A percentile compares a stretch with the other conserved stretches of the same genome.
phyloP scores from a whole-genome alignment of 2,329 filamentous ascomycete genomes.

The Pseudogymnoascus pannorum region DNA sequence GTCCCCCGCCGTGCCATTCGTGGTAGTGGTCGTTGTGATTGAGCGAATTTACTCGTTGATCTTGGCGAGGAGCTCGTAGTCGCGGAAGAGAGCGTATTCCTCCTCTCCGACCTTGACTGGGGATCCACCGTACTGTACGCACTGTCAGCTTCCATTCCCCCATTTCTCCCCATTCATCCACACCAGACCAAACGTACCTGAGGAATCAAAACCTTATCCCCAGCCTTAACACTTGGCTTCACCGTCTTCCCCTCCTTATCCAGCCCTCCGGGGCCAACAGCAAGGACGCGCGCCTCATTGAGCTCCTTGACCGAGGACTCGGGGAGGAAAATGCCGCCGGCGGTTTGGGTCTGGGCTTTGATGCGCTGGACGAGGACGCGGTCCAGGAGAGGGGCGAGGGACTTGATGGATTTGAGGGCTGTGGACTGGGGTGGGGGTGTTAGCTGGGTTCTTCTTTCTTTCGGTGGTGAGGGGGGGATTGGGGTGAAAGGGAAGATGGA shows the following conservation, averaged over 20 bases:
- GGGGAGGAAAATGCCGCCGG: conserved; percentile 93
- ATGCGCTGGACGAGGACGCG: conserved; percentile 96
- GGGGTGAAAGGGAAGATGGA: neutral
- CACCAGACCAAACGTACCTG: conserved; percentile 53
- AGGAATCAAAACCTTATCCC: conserved; percentile 93
- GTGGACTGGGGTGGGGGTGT: conserved; percentile 41
- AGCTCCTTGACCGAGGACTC: conserved; percentile 96
- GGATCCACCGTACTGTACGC: conserved; percentile 86
- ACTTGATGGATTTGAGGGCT: conserved; percentile 89
- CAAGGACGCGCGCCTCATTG: conserved; percentile 94
- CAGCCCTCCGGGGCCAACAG: conserved; percentile 81
- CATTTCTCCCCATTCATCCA: conserved; percentile 7
- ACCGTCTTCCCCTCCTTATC: conserved; percentile 87
- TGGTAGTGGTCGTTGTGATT: neutral
- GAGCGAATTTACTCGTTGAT: conserved; percentile 75
- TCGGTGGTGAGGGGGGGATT: too few species aligned
- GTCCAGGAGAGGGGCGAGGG: conserved; percentile 91
- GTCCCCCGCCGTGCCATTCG: neutral
- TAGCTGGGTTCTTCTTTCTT: neutral
- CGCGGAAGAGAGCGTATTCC: conserved; percentile 91
- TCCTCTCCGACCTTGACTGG: conserved; percentile 97
- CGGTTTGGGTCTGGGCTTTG: conserved; percentile 95
- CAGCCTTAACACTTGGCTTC: conserved; percentile 70
- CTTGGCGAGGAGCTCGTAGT: conserved; percentile 98
- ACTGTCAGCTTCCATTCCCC: conserved; percentile 25